phyloP scores from a whole-genome alignment of 169 alveolate species.

The Eimeria praecox region DNA sequence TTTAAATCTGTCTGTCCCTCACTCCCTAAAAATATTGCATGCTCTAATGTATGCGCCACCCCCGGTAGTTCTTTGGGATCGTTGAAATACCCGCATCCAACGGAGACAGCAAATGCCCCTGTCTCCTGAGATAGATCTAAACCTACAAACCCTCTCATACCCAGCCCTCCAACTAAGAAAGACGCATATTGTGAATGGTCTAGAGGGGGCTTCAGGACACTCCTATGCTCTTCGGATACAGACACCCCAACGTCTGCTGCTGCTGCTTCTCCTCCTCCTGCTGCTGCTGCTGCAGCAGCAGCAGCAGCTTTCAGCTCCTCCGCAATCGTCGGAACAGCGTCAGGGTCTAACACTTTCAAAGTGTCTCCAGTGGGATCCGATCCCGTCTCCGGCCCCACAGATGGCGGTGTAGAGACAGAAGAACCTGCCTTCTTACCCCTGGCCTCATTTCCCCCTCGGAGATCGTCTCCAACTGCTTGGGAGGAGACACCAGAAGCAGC shows the following conservation, averaged over 20 bases:
- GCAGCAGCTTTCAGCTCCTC: neutral
- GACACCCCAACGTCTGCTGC: neutral
- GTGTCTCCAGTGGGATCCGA: slow-evolving; percentile 83
- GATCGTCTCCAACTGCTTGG: neutral
- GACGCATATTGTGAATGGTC: slow-evolving; percentile 6
- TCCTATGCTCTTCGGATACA: neutral
- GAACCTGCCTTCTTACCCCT: slow-evolving; percentile 90
- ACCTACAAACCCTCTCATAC: slow-evolving; percentile 24
- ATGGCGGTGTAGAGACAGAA: too few species aligned
- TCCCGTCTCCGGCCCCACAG: slow-evolving; percentile 87
- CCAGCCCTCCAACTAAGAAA: neutral
- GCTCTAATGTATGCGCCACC: slow-evolving; percentile 97
- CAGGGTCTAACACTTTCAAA: slow-evolving; percentile 88
- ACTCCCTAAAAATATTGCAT: slow-evolving; percentile 94
- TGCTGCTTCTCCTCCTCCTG: neutral
- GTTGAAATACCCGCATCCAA: slow-evolving; percentile 79
- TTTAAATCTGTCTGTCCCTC: neutral
- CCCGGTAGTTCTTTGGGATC: slow-evolving; percentile 94
- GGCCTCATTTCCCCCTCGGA: neutral
- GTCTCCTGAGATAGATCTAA: slow-evolving; percentile 21
- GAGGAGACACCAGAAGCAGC: neutral
- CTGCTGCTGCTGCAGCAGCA: neutral
- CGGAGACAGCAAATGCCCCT: slow-evolving; percentile 68
- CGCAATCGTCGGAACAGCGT: neutral
- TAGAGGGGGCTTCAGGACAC: neutral